Conservation (phyloP, 129 eudicot genomes). For the Erigeron canadensis region DNA sequence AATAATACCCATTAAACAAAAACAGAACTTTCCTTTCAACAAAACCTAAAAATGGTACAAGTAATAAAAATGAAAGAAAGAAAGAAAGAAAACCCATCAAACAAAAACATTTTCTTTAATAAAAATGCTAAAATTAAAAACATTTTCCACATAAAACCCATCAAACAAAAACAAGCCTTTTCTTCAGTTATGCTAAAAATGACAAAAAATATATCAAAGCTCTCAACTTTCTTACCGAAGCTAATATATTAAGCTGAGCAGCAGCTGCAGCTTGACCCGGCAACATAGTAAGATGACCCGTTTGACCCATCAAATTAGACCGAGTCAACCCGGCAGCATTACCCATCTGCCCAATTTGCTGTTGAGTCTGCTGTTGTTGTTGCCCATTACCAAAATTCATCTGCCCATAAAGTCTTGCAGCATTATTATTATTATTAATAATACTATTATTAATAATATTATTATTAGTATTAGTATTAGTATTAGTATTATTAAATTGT, state of each 20-base stretch:
- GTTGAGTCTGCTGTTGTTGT: slow-evolving; percentile 33
- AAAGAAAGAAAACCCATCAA: no score
- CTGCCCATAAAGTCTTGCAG: slow-evolving; percentile 67
- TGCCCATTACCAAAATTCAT: slow-evolving; percentile 53
- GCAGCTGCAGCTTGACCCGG: slow-evolving; percentile 73
- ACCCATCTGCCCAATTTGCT: slow-evolving; percentile 52
- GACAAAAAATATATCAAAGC: background rate
- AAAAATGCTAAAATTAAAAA: no score
- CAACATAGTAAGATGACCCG: slow-evolving; percentile 66
- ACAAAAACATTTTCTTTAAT: no score
- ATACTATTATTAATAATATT: slow-evolving; percentile 19
- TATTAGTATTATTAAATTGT: slow-evolving; percentile 30
- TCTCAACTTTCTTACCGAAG: slow-evolving; percentile 22
- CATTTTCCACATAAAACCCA: no score
- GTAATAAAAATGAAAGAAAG: no score
- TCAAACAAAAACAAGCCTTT: background rate
- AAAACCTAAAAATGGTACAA: no score
- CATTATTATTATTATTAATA: slow-evolving; percentile 22
- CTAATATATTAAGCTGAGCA: slow-evolving; percentile 66
- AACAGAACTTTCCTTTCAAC: no score
- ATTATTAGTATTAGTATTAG: no score
- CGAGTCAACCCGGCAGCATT: slow-evolving; percentile 46
- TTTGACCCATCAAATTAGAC: slow-evolving; percentile 68
- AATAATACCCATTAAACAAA: no score
- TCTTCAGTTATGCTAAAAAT: background rate